Conservation (phyloP, 768 basidiomycete genomes). For the Pleurotus sapidus region DNA sequence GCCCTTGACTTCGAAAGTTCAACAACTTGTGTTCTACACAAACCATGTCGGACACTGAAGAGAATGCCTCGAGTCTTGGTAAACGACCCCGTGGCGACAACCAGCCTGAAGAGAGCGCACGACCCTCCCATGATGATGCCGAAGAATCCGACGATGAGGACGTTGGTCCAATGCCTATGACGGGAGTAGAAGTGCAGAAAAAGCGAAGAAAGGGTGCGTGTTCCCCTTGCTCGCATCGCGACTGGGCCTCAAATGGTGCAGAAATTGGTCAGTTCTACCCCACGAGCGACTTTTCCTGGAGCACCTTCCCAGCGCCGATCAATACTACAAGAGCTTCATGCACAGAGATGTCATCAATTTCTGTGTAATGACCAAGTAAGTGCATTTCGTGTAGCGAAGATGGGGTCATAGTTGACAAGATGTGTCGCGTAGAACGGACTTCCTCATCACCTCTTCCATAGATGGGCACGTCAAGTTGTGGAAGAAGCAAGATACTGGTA, state of each 20-base stretch:
- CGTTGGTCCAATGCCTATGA: conserved; percentile 85
- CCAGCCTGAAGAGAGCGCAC: background rate
- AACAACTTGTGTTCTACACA: no score
- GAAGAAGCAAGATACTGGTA: conserved; percentile 96
- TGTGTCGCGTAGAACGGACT: conserved; percentile 67
- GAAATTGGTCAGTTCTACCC: conserved; percentile 65
- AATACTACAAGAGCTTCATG: conserved; percentile 98
- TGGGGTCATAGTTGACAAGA: background rate
- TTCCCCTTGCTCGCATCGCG: conserved; percentile 8
- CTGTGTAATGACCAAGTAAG: conserved; percentile 83
- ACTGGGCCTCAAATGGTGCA: conserved; percentile 31
- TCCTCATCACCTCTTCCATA: conserved; percentile 89
- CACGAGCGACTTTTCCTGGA: conserved; percentile 93
- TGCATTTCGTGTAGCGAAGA: conserved; percentile 7
- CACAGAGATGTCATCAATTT: conserved; percentile 92
- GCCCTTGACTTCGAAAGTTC: no score
- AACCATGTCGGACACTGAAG: background rate
- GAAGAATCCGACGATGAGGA: conserved; percentile 66
- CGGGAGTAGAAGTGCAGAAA: conserved; percentile 41
- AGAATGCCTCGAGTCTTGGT: background rate
- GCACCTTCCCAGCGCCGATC: conserved; percentile 86
- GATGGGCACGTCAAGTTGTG: conserved; percentile 98
- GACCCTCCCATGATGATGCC: background rate
- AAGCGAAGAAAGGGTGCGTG: conserved; percentile 83
- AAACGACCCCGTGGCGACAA: background rate